These are phyloP conservation scores for Holtermannia corniformis DNA, from an alignment of 768 basidiomycete genomes.

Conservation along the genomic window DNA sequence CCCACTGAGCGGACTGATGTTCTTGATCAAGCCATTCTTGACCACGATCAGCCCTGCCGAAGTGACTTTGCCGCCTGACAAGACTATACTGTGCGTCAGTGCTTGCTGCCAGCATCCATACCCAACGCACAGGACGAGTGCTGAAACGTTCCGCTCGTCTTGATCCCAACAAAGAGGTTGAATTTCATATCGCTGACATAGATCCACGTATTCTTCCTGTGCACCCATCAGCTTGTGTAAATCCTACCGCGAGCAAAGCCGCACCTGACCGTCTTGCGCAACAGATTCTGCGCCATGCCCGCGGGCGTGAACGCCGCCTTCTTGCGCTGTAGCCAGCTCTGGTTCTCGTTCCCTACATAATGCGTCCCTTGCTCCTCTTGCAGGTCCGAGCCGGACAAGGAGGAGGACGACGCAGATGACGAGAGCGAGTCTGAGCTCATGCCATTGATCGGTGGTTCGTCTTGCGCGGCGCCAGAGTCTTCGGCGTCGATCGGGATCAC, in stretches of 20 bases:
- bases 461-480: conserved; percentile 2
- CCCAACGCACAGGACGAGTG: conserved; percentile 50
- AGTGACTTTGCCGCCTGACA: conserved; percentile 48
- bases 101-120: not conserved
- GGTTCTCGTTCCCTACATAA: conserved; percentile 20
- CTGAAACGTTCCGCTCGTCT: conserved; percentile 56
- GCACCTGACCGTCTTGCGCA: conserved; percentile 51
- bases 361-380: conserved; percentile 36
- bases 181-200: conserved; percentile 52
- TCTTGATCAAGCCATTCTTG: conserved; percentile 54
- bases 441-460: conserved; percentile 4
- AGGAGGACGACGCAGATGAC: conserved; percentile 19
- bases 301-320: conserved; percentile 48
- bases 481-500: conserved; percentile 19
- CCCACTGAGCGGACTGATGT: conserved; percentile 56
- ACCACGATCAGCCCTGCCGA: conserved; percentile 60
- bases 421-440: conserved; percentile 4
- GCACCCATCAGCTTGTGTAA: not conserved
- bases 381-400: conserved; percentile 16
- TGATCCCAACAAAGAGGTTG: conserved; percentile 61
- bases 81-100: conserved; percentile 14
- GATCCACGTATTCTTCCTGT: conserved; percentile 56
- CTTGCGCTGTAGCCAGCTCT: conserved; percentile 41
- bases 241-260: not conserved
- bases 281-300: conserved; percentile 50